Conservation (phyloP, 2,329 filamentous ascomycete genomes). For the Magnaporthiopsis rhizophila region DNA sequence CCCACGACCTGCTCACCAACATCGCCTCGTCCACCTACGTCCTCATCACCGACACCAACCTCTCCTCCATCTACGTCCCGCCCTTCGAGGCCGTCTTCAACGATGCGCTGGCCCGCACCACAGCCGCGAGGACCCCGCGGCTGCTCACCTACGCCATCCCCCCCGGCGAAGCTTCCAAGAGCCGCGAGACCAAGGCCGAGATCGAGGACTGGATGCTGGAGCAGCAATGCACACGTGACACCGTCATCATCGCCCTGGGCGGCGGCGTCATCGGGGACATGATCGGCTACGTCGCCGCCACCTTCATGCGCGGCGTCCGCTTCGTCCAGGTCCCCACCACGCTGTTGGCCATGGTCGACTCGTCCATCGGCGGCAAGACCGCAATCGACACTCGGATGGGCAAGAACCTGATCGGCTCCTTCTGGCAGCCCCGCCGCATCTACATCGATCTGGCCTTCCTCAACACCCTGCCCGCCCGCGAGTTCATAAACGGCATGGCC, state of each 20-base stretch:
- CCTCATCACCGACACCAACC: conserved; percentile 92
- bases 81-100: conserved; percentile 63
- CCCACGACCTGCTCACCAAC: conserved; percentile 69
- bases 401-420: conserved; percentile 92
- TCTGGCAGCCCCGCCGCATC: conserved; percentile 91
- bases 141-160: conserved; percentile 81
- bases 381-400: conserved; percentile 94
- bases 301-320: conserved; percentile 95
- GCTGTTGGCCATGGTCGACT: conserved; percentile 94
- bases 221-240: conserved; percentile 89
- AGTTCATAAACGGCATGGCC: conserved; percentile 98
- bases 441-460: conserved; percentile 93
- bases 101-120: conserved; percentile 22
- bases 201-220: conserved; percentile 98
- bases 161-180: conserved; percentile 90
- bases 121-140: conserved; percentile 36
- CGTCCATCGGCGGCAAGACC: conserved; percentile 95
- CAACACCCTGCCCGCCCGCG: conserved; percentile 78
- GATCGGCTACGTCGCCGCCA: conserved; percentile 94
- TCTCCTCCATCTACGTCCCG: conserved; percentile 73
- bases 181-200: conserved; percentile 83
- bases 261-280: conserved; percentile 97
- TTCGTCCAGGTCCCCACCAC: conserved; percentile 97
- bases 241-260: conserved; percentile 87
- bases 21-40: conserved; percentile 86